These are phyloP conservation scores for Rosellinia necatrix DNA, from an alignment of 2,329 filamentous ascomycete genomes.

Conservation along the genomic window DNA sequence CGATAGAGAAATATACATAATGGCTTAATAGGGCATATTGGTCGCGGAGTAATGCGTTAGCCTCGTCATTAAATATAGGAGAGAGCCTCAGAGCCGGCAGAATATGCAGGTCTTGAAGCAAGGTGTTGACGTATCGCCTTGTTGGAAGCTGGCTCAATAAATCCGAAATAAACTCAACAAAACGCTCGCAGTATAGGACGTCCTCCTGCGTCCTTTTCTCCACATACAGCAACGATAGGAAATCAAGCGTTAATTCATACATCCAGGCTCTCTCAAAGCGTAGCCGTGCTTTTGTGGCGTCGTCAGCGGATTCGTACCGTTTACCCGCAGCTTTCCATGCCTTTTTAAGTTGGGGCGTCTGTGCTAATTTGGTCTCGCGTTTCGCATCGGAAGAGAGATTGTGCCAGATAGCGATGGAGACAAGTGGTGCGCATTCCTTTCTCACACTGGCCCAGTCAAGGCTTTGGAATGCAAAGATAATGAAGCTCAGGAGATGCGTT, in stretches of 20 bases:
- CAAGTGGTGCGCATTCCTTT: constrained; percentile 94
- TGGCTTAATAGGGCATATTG: constrained; percentile 80
- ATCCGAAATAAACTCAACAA: constrained; percentile 87
- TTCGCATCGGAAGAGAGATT: constrained; percentile 80
- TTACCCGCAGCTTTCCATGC: constrained; percentile 88
- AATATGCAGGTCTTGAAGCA: constrained; percentile 84
- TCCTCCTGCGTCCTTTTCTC: constrained; percentile 61
- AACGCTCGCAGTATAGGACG: constrained; percentile 85
- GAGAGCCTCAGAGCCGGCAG: constrained; percentile 79
- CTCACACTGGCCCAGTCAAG: constrained; percentile 86
- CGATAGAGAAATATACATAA: constrained; percentile 86
- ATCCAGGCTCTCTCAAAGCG: constrained; percentile 95
- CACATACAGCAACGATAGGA: constrained; percentile 73
- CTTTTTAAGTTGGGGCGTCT: constrained; percentile 77
- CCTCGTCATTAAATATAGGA: constrained; percentile 74
- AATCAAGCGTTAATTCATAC: constrained; percentile 82
- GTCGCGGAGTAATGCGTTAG: constrained; percentile 79
- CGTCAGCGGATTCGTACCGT: constrained; percentile 85
- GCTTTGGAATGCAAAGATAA: constrained; percentile 92
- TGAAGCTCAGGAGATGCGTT: constrained; percentile 83
- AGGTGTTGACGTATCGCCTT: constrained; percentile 86
- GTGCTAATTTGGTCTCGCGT: constrained; percentile 74
- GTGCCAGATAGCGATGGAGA: constrained; percentile 95
- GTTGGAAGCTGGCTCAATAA: constrained; percentile 93
- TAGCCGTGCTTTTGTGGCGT: constrained; percentile 74